Base-by-base conservation (phyloP, 2,329 filamentous ascomycete genomes). In the Dothideomycetidae sp. region DNA sequence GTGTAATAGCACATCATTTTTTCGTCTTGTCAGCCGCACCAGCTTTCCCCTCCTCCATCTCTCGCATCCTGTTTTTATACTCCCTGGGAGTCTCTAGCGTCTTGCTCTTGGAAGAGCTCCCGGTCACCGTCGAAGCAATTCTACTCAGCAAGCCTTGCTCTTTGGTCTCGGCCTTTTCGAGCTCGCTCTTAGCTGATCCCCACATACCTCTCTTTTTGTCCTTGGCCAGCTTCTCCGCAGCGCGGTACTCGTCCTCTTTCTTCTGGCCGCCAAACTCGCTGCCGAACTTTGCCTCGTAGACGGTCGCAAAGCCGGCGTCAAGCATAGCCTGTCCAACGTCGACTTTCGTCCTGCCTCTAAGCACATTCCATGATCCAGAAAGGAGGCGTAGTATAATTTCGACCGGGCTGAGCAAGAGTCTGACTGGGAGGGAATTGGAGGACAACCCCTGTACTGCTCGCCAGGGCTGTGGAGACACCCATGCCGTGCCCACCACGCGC, bases 371-470 rank as follows among this genome's bases (percentile, higher is more conserved):
- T 1, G 88, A 86, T 1, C 82, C 88, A 11, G 79, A 85, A 2
- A 98, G 84, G 4, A 93, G 75, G 31, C 90, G 78, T 46, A 86
- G 79, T 57, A 94, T 98, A 54, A 96, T 90, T 56, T 98, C 92
- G 37, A 77, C 72, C 42, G 75, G 77, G 59, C 86, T 82, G 36
- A 94, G 71, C 50, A 80, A 76, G n/a, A 75, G 81, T 40, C 88
- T 76, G 38, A 98, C 80, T 42, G 85, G 62, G 3, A 84, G 83
- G 5, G 94, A 80, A 54, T 94, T 90, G 13, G 63, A 68, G 60
- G 75, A 81, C 44, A 98, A 61, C 85, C 98, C 90, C 57, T 92
- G 80, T 40, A 71, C 71, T 47, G 75, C 75, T 42, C 82, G 67
- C 7, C 83, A 58, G 29, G 46, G 18, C 44, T 47, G 53, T 39